Conservation (phyloP, 495 filamentous ascomycete genomes). For the Penicillium fimorum region DNA sequence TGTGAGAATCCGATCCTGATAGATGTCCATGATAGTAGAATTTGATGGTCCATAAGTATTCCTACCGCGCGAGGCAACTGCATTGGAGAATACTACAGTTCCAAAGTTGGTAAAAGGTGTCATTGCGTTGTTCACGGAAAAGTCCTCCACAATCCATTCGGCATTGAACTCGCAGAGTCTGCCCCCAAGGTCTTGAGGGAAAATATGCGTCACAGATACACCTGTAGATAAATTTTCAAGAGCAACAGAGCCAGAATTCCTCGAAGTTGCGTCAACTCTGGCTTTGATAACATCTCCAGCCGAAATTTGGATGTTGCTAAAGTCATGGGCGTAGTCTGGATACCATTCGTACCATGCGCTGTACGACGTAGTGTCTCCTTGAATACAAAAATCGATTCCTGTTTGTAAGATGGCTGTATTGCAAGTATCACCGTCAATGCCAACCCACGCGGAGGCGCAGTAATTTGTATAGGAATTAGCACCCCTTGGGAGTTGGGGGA, state of each 20-base stretch:
- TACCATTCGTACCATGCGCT: conserved; percentile 64
- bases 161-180: conserved; percentile 44
- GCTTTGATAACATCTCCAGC: conserved; percentile 54
- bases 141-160: conserved; percentile 65
- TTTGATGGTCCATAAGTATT: conserved; percentile 30
- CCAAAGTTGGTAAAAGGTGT: conserved; percentile 56
- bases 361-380: conserved; percentile 33
- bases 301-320: conserved; percentile 46
- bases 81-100: conserved; percentile 46
- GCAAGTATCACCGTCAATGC: conserved; percentile 57
- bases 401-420: conserved; percentile 54
- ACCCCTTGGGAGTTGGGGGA: conserved; percentile 41
- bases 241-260: conserved; percentile 45
- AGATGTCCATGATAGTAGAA: conserved; percentile 48
- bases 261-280: conserved; percentile 47
- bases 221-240: conserved; percentile 54
- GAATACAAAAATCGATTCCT: conserved; percentile 53
- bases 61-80: conserved; percentile 27
- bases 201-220: conserved; percentile 46
- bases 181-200: conserved; percentile 33
- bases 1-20: conserved; percentile 44
- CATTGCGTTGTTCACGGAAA: conserved; percentile 34
- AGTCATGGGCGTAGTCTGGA: conserved; percentile 53
- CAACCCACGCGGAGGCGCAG: conserved; percentile 58
- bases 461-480: conserved; percentile 43